Percentiles rank a stretch among this genome's conserved stretches.
Conservation (phyloP, 2,329 filamentous ascomycete genomes). For the Cadophora malorum region DNA sequence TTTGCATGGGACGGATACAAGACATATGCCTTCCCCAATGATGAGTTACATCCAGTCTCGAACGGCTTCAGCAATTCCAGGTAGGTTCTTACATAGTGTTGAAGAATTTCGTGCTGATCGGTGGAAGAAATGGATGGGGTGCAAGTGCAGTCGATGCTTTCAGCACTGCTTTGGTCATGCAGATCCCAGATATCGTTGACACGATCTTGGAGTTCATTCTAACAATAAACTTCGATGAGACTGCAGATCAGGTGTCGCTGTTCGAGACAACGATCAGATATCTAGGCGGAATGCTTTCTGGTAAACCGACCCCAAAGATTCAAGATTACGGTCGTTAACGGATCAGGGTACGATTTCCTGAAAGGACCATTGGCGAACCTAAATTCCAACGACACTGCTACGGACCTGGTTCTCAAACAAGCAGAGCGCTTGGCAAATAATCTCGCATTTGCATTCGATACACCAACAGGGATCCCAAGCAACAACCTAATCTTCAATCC, state of each 20-base stretch:
- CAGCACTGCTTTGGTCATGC: constrained; percentile 81
- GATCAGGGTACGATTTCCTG: constrained; percentile 71
- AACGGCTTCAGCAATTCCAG: constrained; percentile 72
- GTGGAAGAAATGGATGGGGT: constrained; percentile 75
- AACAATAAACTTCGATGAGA: constrained; percentile 72
- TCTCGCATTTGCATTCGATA: constrained; percentile 80
- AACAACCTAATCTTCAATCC: constrained; percentile 69
- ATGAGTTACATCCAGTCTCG: constrained; percentile 73
- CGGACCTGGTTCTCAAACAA: constrained; percentile 69
- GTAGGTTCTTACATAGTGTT: constrained; percentile 51
- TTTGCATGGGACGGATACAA: constrained; percentile 77
- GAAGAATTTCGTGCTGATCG: background rate
- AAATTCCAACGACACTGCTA: constrained; percentile 49
- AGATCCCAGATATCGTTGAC: constrained; percentile 68
- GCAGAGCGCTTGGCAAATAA: constrained; percentile 72
- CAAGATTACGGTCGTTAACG: background rate
- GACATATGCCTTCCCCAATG: constrained; percentile 76
- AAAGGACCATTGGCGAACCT: constrained; percentile 66
- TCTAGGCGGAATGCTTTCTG: constrained; percentile 79
- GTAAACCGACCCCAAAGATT: too few relatives aligned
- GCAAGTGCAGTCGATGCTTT: constrained; percentile 83
- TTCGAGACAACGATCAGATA: constrained; percentile 95
- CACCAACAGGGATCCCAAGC: constrained; percentile 74
- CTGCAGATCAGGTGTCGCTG: constrained; percentile 67
- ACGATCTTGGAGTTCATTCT: constrained; percentile 75